phyloP scores from a whole-genome alignment of 192 early-diverging fungal species.

The Pilobolus umbonatus region DNA sequence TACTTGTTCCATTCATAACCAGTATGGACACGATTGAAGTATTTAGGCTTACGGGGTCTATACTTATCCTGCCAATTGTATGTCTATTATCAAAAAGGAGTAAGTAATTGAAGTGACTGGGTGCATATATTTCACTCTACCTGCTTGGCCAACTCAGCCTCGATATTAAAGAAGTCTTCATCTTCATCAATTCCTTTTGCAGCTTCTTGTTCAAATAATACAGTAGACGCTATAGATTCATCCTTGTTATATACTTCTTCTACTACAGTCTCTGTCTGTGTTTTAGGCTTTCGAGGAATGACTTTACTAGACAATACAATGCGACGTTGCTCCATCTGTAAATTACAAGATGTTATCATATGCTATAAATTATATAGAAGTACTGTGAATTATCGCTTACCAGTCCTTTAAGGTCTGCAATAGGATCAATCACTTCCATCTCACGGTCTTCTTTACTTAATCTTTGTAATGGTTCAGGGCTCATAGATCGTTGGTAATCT shows the following conservation, averaged over 20 bases:
- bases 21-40: constrained; percentile 95
- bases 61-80: constrained; percentile 94
- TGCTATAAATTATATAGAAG: too few relatives aligned
- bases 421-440: constrained; percentile 52
- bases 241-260: constrained; percentile 12
- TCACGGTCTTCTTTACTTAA: constrained; percentile 52
- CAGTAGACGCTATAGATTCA: constrained; percentile 39
- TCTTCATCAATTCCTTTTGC: constrained; percentile 72
- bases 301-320: constrained; percentile 50
- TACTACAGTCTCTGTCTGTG: constrained; percentile 8
- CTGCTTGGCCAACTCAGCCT: constrained; percentile 57
- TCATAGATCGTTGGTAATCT: constrained; percentile 59
- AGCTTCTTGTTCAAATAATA: constrained; percentile 67
- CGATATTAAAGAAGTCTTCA: constrained; percentile 76
- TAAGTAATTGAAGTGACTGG: not conserved
- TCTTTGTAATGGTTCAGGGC: constrained; percentile 48
- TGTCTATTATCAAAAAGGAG: constrained; percentile 28
- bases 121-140: constrained; percentile 13
- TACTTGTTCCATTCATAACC: constrained; percentile 99
- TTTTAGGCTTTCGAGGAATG: constrained; percentile 44
- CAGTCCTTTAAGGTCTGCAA: constrained; percentile 55
- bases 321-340: constrained; percentile 47
- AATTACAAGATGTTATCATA: not conserved
- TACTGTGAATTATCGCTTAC: constrained; percentile 31
- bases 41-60: constrained; percentile 90